Conservation (phyloP, 495 filamentous ascomycete species). For the Evernia prunastri region DNA sequence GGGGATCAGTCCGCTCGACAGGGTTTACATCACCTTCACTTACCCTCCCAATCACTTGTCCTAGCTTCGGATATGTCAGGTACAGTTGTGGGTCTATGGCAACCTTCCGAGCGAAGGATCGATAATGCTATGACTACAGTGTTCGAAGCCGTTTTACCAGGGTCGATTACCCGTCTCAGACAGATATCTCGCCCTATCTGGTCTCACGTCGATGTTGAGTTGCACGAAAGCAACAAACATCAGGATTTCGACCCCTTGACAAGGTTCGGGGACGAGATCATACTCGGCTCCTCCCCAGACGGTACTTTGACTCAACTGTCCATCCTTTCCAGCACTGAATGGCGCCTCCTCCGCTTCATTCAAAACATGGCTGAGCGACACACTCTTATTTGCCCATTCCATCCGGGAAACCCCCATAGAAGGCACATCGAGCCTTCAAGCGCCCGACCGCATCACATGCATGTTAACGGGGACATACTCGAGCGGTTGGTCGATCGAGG, state of each 20-base stretch:
- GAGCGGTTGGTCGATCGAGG: conserved; percentile 44
- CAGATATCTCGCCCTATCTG: conserved; percentile 38
- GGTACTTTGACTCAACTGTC: conserved; percentile 59
- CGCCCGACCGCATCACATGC: conserved; percentile 41
- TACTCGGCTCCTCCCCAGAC: conserved; percentile 58
- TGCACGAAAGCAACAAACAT: background rate
- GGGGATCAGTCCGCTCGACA: conserved; percentile 34
- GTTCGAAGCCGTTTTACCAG: conserved; percentile 45
- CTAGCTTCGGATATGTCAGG: conserved; percentile 36
- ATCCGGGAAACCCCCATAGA: conserved; percentile 25
- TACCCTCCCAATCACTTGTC: conserved; percentile 31
- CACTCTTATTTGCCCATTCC: conserved; percentile 36
- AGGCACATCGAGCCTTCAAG: conserved; percentile 32
- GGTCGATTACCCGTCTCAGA: conserved; percentile 45
- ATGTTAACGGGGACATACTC: conserved; percentile 65
- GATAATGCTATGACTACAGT: conserved; percentile 40
- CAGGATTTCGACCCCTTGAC: conserved; percentile 20
- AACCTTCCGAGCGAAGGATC: conserved; percentile 33
- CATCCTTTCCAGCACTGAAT: conserved; percentile 44
- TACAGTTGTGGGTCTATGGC: conserved; percentile 46
- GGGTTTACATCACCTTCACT: conserved; percentile 37
- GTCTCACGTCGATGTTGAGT: background rate
- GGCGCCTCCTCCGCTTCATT: conserved; percentile 56
- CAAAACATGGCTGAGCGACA: conserved; percentile 51
- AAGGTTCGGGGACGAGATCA: conserved; percentile 26